A percentile compares a stretch with the other conserved stretches of the same genome.
Conservation (phyloP, 148 eudicot genomes). For the Gaultheria prostrata region DNA sequence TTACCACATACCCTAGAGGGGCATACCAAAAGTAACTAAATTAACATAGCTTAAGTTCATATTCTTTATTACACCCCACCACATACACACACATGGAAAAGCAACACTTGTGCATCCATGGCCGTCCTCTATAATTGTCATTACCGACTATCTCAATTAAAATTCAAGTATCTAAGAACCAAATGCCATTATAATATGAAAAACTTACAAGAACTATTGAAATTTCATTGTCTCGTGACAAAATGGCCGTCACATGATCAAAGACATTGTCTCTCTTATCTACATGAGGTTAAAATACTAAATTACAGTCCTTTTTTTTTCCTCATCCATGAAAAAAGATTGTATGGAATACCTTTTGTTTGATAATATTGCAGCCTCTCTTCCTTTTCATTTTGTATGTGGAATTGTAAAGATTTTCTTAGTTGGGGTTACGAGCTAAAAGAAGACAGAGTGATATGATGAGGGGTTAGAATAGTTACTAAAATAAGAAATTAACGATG, state of each 20-base stretch:
- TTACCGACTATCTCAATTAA: not conserved
- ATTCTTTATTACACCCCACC: not conserved
- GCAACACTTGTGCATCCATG: not conserved
- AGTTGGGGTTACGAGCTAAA: not conserved
- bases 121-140: not conserved
- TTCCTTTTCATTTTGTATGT: not conserved
- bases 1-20: not conserved
- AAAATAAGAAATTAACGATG: not conserved
- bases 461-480: not conserved
- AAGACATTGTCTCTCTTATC: not conserved
- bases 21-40: not conserved
- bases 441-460: not conserved
- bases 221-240: not conserved
- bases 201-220: not conserved
- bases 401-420: not conserved
- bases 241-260: not conserved
- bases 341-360: not conserved
- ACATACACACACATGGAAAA: too few relatives aligned
- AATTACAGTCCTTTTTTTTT: not conserved
- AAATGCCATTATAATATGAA: not conserved
- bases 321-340: not conserved
- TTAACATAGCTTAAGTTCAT: not conserved
- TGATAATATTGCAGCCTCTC: not conserved
- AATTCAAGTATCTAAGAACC: not conserved
- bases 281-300: too few relatives aligned